phyloP scores from a whole-genome alignment of 345 rosid species.

The Barbarea vulgaris region DNA sequence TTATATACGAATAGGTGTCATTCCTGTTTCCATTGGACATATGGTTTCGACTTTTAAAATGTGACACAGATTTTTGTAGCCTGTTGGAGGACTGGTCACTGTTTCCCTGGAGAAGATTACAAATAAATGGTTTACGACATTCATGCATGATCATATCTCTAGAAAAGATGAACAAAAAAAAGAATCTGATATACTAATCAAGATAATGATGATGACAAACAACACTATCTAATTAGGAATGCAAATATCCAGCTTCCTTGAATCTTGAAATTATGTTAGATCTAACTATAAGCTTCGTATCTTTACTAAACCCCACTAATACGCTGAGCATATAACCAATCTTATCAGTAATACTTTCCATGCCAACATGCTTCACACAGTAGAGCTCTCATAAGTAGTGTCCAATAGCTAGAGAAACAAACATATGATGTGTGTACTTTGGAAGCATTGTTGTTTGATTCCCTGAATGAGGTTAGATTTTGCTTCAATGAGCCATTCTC shows the following conservation, averaged over 20 bases:
- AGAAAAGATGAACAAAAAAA: conserved; percentile 5
- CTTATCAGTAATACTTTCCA: background rate
- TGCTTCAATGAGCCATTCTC: conserved; percentile 78
- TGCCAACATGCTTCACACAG: background rate
- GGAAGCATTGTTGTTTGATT: conserved; percentile 41
- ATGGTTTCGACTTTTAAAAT: conserved; percentile 51
- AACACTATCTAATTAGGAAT: background rate
- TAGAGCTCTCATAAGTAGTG: background rate
- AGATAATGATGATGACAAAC: background rate
- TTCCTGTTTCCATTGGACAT: conserved; percentile 61
- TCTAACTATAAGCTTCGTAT: background rate
- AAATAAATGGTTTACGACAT: background rate
- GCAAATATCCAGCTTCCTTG: background rate
- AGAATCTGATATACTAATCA: background rate
- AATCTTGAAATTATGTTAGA: background rate
- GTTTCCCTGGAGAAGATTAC: conserved; percentile 52
- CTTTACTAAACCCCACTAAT: conserved; percentile 4
- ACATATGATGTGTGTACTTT: background rate
- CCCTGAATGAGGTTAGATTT: conserved; percentile 49
- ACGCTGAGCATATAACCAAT: background rate
- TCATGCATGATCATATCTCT: background rate
- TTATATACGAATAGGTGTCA: conserved; percentile 43
- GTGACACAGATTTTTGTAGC: conserved; percentile 50
- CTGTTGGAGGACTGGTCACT: conserved; percentile 61
- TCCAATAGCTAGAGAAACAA: background rate